phyloP scores from a whole-genome alignment of 2,329 filamentous ascomycete genomes.

The Aureobasidium uvarum region DNA sequence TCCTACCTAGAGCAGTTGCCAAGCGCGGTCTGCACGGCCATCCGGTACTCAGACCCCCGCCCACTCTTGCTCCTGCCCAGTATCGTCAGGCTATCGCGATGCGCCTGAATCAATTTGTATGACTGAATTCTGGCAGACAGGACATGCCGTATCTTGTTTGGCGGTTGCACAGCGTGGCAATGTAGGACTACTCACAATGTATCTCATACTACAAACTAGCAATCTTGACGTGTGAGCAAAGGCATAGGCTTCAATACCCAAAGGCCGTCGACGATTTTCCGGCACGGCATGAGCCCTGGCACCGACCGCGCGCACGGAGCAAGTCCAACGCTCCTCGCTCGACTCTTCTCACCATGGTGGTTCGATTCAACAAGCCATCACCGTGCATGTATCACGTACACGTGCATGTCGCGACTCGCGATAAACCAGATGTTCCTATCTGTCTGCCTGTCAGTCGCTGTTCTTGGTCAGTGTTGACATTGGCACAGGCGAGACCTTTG shows the following conservation, averaged over 20 bases:
- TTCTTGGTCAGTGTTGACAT: neutral
- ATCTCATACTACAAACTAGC: neutral
- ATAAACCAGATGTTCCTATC: neutral
- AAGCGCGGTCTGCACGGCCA: neutral
- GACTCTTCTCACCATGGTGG: neutral
- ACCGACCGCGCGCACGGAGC: neutral
- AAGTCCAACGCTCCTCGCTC: neutral
- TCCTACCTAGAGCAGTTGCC: neutral
- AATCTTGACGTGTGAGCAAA: neutral
- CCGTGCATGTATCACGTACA: neutral
- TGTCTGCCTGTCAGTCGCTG: neutral
- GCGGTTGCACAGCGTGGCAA: too few relatives aligned
- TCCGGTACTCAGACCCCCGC: neutral
- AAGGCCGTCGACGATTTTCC: neutral
- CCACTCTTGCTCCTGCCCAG: too few relatives aligned
- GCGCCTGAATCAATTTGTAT: neutral
- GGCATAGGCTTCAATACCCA: neutral
- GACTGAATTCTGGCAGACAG: too few relatives aligned
- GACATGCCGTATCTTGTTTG: too few relatives aligned
- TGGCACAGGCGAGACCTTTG: neutral
- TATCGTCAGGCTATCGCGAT: neutral
- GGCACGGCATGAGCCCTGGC: neutral
- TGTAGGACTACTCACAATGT: too few relatives aligned
- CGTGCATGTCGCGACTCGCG: neutral
- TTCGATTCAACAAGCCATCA: neutral